Evolutionary conservation across 2,329 filamentous ascomycete genomes (phyloP), one percentile per base, ranked within the genome.

Genomic region (Cladosporium sp.): DNA sequence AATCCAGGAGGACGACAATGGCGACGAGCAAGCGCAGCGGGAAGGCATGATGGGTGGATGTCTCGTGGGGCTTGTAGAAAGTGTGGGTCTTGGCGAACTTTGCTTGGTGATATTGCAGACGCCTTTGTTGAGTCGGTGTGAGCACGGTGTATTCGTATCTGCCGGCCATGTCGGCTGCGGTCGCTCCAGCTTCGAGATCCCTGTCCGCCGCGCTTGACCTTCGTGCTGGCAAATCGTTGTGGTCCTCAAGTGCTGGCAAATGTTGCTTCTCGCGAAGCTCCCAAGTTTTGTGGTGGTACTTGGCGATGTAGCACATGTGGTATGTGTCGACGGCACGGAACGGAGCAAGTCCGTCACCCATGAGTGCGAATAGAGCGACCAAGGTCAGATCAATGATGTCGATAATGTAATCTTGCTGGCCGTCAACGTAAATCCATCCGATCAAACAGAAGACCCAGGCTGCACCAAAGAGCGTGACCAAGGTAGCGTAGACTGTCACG

Each of bases 401-500:
- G 18, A 83, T 78, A 2, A 84, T 79, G 18, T 82, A 94, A 3
- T 87, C 80, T 75, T 94, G 90, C 71, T 84, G 83, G 34, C 87
- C 86, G 24, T 90, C 91, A 24, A 94, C 89, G 69, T 92, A 93
- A 74, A 95, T 92, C 92, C 92, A 96, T 58, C 86, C 83, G 75
- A 96, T 96, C 64, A 96, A 81, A 79, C 94, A 95, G n/a, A 96
- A 84, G 1, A 96, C 92, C 92, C 92, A 96, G 0, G 91, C 91
- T 14, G 94, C 83, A 73, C 92, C 92, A 72, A 96, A 96, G 0
- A 93, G 82, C 0, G 92, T 95, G 71, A 96, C 93, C 24, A 94
- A 82, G 0, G 86, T 88, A 10, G 92, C 92, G 77, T 96, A 96
- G 4, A 96, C 79, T 0, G 92, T 95, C 66, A 96, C 90, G 64